Conservation (phyloP, 108 stramenopile genomes). For the Chaetoceros tenuissimus region DNA sequence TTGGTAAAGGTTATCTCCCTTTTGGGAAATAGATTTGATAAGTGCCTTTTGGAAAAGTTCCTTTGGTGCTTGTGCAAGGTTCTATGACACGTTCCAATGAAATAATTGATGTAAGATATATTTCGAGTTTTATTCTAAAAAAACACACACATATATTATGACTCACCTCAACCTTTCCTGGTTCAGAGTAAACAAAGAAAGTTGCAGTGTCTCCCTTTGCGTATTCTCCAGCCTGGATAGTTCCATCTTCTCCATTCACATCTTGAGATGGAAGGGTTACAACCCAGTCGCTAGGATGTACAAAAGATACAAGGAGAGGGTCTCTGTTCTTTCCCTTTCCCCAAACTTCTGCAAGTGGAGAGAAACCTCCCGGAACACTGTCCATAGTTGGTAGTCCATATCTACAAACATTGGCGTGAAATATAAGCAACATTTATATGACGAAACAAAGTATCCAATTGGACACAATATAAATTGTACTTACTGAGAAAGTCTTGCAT, state of each 20-base stretch:
- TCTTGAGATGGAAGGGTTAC: slow-evolving; percentile 81
- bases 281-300: slow-evolving; percentile 87
- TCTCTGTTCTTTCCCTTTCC: slow-evolving; percentile 79
- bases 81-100: slow-evolving; percentile 11
- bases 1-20: slow-evolving; percentile 87
- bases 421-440: background rate
- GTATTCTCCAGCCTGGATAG: slow-evolving; percentile 91
- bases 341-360: slow-evolving; percentile 78
- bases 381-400: slow-evolving; percentile 67
- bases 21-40: slow-evolving; percentile 70
- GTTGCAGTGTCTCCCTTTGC: slow-evolving; percentile 95
- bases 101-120: background rate
- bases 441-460: no score
- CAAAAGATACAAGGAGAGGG: slow-evolving; percentile 78
- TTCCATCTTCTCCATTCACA: slow-evolving; percentile 93
- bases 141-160: background rate
- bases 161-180: slow-evolving; percentile 56
- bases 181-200: slow-evolving; percentile 62
- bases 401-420: slow-evolving; percentile 13
- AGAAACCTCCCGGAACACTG: slow-evolving; percentile 71
- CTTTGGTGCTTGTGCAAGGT: slow-evolving; percentile 50
- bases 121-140: background rate
- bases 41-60: slow-evolving; percentile 58
- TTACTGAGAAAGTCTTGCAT: slow-evolving; percentile 50
- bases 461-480: background rate